Percentiles rank a stretch among this genome's conserved stretches.
phyloP scores from a whole-genome alignment of 441 rosid species.

The Populus hybrid region DNA sequence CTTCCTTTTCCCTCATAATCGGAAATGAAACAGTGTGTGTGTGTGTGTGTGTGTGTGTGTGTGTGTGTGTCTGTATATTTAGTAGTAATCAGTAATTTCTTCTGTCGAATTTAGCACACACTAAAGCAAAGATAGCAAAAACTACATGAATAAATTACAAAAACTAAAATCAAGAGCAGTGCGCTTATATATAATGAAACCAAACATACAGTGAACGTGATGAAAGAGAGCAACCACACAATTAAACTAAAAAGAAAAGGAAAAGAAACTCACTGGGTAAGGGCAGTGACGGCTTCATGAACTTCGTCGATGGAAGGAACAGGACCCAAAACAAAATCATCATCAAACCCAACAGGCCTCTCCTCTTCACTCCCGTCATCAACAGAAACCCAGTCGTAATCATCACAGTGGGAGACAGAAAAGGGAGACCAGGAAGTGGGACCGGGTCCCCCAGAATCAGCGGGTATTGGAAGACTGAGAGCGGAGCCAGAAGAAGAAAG shows the following conservation, averaged over 20 bases:
- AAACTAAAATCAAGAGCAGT: neutral
- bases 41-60: neutral
- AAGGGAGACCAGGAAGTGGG: conserved; percentile 22
- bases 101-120: neutral
- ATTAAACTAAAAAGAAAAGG: neutral
- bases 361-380: conserved; percentile 44
- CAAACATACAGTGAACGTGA: neutral
- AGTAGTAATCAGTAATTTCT: neutral
- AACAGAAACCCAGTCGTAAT: conserved; percentile 61
- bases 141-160: neutral
- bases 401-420: conserved; percentile 39
- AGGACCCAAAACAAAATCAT: conserved; percentile 55
- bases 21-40: neutral
- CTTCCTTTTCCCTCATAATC: neutral
- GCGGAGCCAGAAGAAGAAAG: conserved; percentile 35
- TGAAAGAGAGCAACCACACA: neutral
- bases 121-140: neutral
- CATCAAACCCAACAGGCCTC: conserved; percentile 13
- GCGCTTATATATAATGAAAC: neutral
- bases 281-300: conserved; percentile 69
- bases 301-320: conserved; percentile 87
- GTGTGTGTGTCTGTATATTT: no score
- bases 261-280: conserved; percentile 48
- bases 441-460: conserved; percentile 27
- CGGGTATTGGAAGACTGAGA: conserved; percentile 33